Evolutionary conservation across 73 alveolate species (phyloP), one percentile per base, ranked within the genome.

Genomic region (Uronychia binucleata): DNA sequence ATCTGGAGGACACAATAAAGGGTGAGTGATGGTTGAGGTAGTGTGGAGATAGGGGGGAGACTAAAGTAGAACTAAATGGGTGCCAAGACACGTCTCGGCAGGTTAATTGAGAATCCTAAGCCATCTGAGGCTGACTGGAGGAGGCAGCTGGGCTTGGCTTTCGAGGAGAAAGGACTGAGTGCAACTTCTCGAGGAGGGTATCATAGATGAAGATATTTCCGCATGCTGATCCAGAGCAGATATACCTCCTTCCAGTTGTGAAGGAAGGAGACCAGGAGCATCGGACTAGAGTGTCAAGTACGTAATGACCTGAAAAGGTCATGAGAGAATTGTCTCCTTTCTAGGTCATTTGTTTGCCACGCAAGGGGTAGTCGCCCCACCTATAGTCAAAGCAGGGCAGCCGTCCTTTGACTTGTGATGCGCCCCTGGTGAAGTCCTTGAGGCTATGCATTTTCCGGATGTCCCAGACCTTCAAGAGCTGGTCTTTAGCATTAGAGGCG

Each of bases 401-500:
- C 28, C 76, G 79, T 30, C 82, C 28, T 30, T 82, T 77, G 11
- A 31, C 1, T 33, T 30, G 19, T 14, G 30, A 28, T 58, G n/a
- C 33, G 33, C 86, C 34, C 26, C 84, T 82, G n/a, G 75, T 77
- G 60, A 84, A 74, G 19, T 93, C 31, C 0, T 35, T 89, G n/a
- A 46, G 67, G 19, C 67, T 46, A 5, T 11, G 67, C 92, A 87
- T 89, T 33, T 82, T 92, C 75, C 98, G 85, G 28, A 94, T 32
- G 80, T 94, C 98, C 97, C 98, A 94, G 0, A 92, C 81, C 57
- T 94, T 94, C 28, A 88, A 77, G 1, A 80, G 77, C 78, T 92
- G 88, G 78, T 94, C 98, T 83, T 94, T 94, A 26, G 95, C 93
- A 82, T 94, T 94, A 26, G 97, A 92, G 34, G 94, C 94, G 28